Conservation (phyloP, 208 protist genomes). For the Acanthamoeba comandoni region DNA sequence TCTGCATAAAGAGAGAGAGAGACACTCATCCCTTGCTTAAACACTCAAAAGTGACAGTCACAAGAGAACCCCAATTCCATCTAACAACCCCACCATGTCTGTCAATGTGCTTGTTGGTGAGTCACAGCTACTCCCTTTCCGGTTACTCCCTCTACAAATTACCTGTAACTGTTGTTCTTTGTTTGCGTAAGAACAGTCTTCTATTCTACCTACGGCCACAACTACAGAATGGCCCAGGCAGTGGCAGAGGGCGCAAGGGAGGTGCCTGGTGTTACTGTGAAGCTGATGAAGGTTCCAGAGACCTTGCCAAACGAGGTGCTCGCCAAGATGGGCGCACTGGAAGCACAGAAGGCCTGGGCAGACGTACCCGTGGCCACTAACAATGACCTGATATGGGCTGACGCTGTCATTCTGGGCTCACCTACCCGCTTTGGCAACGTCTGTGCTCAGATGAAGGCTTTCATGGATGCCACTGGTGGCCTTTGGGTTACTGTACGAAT, state of each 20-base stretch:
- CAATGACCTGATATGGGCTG: conserved; percentile 40
- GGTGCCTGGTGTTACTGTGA: conserved; percentile 71
- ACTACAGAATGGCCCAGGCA: conserved; percentile 76
- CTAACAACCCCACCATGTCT: too few species aligned
- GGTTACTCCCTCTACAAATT: too few species aligned
- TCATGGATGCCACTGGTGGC: conserved; percentile 52
- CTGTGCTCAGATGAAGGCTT: conserved; percentile 71
- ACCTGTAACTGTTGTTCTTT: too few species aligned
- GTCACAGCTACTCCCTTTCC: too few species aligned
- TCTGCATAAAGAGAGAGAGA: too few species aligned
- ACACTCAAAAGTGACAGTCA: too few species aligned
- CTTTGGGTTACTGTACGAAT: conserved; percentile 70
- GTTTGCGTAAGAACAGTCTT: too few species aligned
- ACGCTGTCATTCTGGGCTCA: conserved; percentile 74
- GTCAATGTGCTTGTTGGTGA: too few species aligned
- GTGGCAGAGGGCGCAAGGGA: conserved; percentile 76
- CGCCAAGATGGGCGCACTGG: conserved; percentile 77
- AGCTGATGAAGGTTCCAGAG: conserved; percentile 66
- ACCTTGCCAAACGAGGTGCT: conserved; percentile 76
- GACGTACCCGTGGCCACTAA: conserved; percentile 66
- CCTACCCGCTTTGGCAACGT: conserved; percentile 75
- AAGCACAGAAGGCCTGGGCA: conserved; percentile 74
- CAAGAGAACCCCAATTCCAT: too few species aligned
- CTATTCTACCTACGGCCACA: conserved; percentile 81
- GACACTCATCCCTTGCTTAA: too few species aligned